phyloP scores from a whole-genome alignment of 768 basidiomycete genomes.

The Pleurotus platypus region DNA sequence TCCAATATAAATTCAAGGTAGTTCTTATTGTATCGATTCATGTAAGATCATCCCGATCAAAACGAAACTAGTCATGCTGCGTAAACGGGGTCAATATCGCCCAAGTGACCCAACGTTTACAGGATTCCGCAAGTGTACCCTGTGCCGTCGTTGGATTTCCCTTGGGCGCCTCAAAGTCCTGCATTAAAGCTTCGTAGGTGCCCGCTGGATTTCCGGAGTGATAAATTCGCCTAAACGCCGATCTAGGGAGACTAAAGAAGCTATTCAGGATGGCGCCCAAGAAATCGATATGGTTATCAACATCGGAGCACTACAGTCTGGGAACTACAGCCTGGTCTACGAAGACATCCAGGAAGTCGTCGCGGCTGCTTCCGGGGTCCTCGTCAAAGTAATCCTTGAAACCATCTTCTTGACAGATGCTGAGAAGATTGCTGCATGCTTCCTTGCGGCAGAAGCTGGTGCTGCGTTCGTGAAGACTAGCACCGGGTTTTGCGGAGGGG shows the following conservation, averaged over 20 bases:
- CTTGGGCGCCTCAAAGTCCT: constrained; percentile 41
- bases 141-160: constrained; percentile 53
- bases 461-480: constrained; percentile 53
- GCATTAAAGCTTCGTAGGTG: constrained; percentile 42
- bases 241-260: constrained; percentile 41
- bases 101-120: constrained; percentile 35
- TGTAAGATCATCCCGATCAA: neutral
- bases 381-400: constrained; percentile 52
- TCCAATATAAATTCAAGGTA: constrained; percentile 47
- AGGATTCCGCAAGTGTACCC: constrained; percentile 31
- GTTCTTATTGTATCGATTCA: neutral
- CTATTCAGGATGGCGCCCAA: constrained; percentile 41
- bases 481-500: constrained; percentile 48
- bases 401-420: constrained; percentile 41
- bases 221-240: neutral
- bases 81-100: constrained; percentile 43
- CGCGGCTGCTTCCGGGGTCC: constrained; percentile 23
- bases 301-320: constrained; percentile 40
- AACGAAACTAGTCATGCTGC: constrained; percentile 40
- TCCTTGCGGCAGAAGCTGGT: constrained; percentile 46
- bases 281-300: constrained; percentile 54
- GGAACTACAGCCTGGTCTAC: constrained; percentile 31
- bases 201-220: neutral
- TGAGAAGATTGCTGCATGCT: constrained; percentile 43
- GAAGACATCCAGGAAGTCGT: constrained; percentile 38